phyloP scores from a whole-genome alignment of 176 grass and related monocot species.

The Bolboschoenus planiculmis region DNA sequence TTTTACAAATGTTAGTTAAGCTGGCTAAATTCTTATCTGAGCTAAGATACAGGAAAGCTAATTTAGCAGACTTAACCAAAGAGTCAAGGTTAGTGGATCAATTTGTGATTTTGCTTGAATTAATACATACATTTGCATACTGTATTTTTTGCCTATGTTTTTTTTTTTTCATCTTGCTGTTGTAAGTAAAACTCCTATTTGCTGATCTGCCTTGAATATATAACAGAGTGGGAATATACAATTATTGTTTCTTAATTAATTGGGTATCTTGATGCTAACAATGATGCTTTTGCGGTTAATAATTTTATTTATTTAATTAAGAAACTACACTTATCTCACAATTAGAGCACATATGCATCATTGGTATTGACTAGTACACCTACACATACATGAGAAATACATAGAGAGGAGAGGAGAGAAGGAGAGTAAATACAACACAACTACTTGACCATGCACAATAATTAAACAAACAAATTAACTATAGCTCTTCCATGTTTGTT shows the following conservation, averaged over 20 bases:
- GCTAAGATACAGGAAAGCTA: neutral
- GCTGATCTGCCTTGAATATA: neutral
- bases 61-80: neutral
- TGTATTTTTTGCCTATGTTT: neutral
- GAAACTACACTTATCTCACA: neutral
- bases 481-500: constrained; percentile 16
- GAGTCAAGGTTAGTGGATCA: neutral
- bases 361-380: neutral
- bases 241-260: neutral
- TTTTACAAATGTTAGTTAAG: constrained; percentile 11
- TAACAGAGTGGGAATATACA: neutral
- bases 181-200: neutral
- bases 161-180: neutral
- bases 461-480: neutral
- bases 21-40: neutral
- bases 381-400: neutral
- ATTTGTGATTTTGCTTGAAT: constrained; percentile 12
- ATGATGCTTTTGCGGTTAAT: neutral
- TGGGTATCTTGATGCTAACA: neutral
- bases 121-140: neutral
- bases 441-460: constrained; percentile 11
- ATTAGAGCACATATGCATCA: neutral
- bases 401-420: neutral
- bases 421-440: constrained; percentile 3
- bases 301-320: neutral